phyloP scores from a whole-genome alignment of 2,329 filamentous ascomycete species.

The Sporothrix inflata region DNA sequence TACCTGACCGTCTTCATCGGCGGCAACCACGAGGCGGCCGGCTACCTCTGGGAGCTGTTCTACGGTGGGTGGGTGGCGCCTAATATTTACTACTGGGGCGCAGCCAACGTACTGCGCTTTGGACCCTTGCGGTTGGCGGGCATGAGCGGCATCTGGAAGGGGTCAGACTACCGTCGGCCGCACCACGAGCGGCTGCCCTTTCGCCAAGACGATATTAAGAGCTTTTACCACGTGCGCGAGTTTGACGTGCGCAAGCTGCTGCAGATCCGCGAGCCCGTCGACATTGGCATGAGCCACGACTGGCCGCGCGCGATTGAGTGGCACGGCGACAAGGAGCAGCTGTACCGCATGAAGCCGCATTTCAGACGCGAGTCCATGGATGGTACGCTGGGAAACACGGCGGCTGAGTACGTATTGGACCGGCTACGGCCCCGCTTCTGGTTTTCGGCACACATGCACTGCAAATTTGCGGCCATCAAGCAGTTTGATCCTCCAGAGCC shows the following conservation, averaged over 20 bases:
- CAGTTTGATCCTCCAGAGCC: constrained; percentile 46
- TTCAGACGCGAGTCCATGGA: constrained; percentile 76
- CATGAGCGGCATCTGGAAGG: constrained; percentile 94
- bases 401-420: constrained; percentile 79
- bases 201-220: constrained; percentile 72
- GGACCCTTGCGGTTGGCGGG: constrained; percentile 87
- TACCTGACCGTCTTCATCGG: constrained; percentile 91
- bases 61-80: constrained; percentile 97
- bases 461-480: constrained; percentile 77
- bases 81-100: constrained; percentile 96
- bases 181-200: constrained; percentile 90
- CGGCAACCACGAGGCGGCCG: constrained; percentile 94
- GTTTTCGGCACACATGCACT: constrained; percentile 93
- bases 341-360: constrained; percentile 74
- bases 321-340: constrained; percentile 67
- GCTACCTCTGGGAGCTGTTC: constrained; percentile 87
- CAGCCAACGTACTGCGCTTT: constrained; percentile 82
- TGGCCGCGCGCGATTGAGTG: constrained; percentile 87
- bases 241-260: constrained; percentile 89
- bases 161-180: constrained; percentile 79
- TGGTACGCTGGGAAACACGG: constrained; percentile 76
- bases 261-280: constrained; percentile 82
- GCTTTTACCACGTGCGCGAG: constrained; percentile 88
- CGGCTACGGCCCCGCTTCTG: constrained; percentile 80
- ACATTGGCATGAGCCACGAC: constrained; percentile 91